Evolutionary conservation across 2,329 filamentous ascomycete species (phyloP), one percentile per base, ranked within the genome.

Genomic region (Grosmannia clavigera): DNA sequence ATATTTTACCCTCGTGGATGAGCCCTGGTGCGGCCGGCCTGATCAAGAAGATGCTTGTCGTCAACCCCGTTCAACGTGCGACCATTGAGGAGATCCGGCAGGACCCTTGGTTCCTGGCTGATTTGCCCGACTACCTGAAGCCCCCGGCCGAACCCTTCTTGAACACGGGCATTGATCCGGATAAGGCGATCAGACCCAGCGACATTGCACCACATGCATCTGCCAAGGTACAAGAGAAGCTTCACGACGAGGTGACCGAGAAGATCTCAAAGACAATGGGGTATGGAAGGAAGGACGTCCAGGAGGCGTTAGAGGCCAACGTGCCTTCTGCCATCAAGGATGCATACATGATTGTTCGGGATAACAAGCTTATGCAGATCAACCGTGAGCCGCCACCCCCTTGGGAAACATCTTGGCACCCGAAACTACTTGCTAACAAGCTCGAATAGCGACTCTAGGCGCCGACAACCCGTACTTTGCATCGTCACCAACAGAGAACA

Each of bases 231-330:
- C 90, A 95, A 66, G 89, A 95, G 74, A 90, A 91, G 73, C 81
- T 99, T 33, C 92, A 97, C 70, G 85, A 94, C 62, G 87, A 90
- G 65, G 92, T 97, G 3, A 92, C 95, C 6, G 88, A 92, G 62
- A 97, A 97, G 77, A 87, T 99, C 58, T 94, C 92, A 68, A 94
- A 92, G 75, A 96, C 91, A 0, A 97, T 99, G 92, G 94, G 94
- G 62, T 99, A 99, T 70, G 91, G 88, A 43, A 92, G 90, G 71
- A 87, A 87, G 63, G 94, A 99, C 76, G 92, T 99, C 58, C 88
- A 96, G 70, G 94, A 97, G 72, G 92, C 94, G 27, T 77, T 99
- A 64, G 87, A 88, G 68, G 91, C 90, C 60, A 85, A 94, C 58
- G 94, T 99, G 71, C 94, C 94, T 14, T 97, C 92, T 61, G 92